Evolutionary conservation across 2,329 filamentous ascomycete genomes (phyloP).

Genomic region (Alternaria hordeiaustralica): DNA sequence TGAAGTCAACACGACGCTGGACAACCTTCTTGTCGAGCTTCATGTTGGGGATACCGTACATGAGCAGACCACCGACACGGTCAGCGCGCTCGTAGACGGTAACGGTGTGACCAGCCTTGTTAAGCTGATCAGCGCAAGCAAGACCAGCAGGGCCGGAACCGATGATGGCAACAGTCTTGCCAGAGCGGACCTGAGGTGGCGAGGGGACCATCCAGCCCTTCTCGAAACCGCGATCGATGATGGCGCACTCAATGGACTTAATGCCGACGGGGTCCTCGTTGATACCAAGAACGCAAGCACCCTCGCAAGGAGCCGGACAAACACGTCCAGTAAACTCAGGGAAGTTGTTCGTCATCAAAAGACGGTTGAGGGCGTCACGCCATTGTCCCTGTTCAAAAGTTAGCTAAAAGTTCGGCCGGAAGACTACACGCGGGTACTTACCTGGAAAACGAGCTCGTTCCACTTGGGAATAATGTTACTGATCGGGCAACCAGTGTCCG

Average conservation of each 20-base stretch:
- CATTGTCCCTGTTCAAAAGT: too few species aligned
- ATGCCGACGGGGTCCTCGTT: constrained; percentile 97
- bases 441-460: constrained; percentile 71
- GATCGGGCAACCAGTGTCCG: constrained; percentile 93
- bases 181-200: constrained; percentile 79
- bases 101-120: constrained; percentile 86
- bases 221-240: constrained; percentile 96
- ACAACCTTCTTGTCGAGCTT: constrained; percentile 98
- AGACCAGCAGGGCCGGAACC: constrained; percentile 93
- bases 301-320: constrained; percentile 94
- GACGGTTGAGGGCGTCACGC: constrained; percentile 87
- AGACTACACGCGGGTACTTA: too few species aligned
- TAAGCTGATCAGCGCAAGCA: constrained; percentile 89
- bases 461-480: constrained; percentile 98
- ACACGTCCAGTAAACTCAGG: constrained; percentile 97
- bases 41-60: constrained; percentile 99
- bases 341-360: constrained; percentile 97
- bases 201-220: constrained; percentile 96
- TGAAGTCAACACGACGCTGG: constrained; percentile 92
- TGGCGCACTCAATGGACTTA: constrained; percentile 97
- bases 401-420: too few species aligned
- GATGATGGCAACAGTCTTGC: constrained; percentile 87
- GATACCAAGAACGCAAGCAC: constrained; percentile 93
- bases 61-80: constrained; percentile 86
- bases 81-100: constrained; percentile 94